Evolutionary conservation across 208 protist genomes (phyloP), one percentile per base, ranked within the genome.

Genomic region (Leishmania braziliensis): DNA sequence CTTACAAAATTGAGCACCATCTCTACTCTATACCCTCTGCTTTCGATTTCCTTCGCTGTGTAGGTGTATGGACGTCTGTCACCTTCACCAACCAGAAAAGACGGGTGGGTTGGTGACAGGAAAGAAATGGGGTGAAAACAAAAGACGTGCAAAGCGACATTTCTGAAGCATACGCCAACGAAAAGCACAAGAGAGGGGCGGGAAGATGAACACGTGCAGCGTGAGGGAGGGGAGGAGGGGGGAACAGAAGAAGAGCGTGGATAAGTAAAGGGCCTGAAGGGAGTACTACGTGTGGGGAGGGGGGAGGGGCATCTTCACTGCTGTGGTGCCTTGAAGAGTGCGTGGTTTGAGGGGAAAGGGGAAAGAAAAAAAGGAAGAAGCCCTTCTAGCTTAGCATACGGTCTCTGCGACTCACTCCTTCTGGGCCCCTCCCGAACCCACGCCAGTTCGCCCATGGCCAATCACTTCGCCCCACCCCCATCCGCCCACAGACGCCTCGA

Each of bases 301-400:
- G 43, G 43, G 43, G 43, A 43, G 43, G 4, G 43, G 43, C 43
- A 46, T 14, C 39, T 26, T 23, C 20, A 43, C 6, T 70, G 62
- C 62, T 48, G 39, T 10, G 65, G 8, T 48, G 43, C 65, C 6
- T 70, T n/a, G 36, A 70, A 48, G 65, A 43, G 16, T 70, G 10
- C 36, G 39, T 56, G 5, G 70, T 56, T 26, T 18, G 16, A 72
- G 48, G 33, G n/a, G 48, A 69, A 39, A 26, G 9, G n/a, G 23
- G 56, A 20, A 43, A 12, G 46, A 68, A n/a, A 84, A 39, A 72
- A 73, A 77, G 54, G 39, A 75, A 63, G 56, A 10, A 23, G 39
- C 70, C 69, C 46, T 43, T 20, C 39, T 14, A 36, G 8, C 29
- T 14, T 2, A 3, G 26, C 36, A 10, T 76, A 26, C 53, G 33